Conservation (phyloP, 208 protist genomes). For the Herpetomonas samuelpessoai region DNA sequence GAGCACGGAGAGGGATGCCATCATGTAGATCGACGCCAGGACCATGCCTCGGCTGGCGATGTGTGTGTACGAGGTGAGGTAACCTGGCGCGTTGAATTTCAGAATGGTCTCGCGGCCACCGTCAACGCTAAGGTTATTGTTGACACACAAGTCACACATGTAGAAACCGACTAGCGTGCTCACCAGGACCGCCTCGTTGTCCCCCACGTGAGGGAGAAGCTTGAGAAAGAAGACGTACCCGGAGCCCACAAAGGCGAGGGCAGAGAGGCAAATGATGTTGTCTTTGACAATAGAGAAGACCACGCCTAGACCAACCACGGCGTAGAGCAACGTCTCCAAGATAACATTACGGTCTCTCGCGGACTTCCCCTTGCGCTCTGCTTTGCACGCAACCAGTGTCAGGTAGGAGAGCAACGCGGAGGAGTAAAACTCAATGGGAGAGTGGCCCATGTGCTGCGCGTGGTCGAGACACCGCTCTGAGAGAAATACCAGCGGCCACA, state of each 20-base stretch:
- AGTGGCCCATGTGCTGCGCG: slow-evolving; percentile 36
- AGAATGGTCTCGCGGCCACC: slow-evolving; percentile 30
- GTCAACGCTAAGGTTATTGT: slow-evolving; percentile 58
- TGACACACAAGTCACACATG: slow-evolving; percentile 66
- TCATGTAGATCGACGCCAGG: slow-evolving; percentile 55
- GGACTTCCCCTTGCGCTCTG: slow-evolving; percentile 29
- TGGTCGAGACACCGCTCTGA: slow-evolving; percentile 63
- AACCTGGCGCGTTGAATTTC: slow-evolving; percentile 35
- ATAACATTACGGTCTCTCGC: slow-evolving; percentile 37
- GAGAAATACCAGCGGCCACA: slow-evolving; percentile 81
- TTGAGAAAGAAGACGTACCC: slow-evolving; percentile 70
- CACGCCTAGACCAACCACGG: slow-evolving; percentile 37
- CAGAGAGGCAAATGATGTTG: slow-evolving; percentile 55
- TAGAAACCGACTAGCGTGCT: slow-evolving; percentile 75
- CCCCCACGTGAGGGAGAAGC: slow-evolving; percentile 44
- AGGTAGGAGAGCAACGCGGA: slow-evolving; percentile 78
- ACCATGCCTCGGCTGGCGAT: slow-evolving; percentile 66
- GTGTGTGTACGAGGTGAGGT: slow-evolving; percentile 69
- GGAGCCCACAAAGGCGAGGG: slow-evolving; percentile 51
- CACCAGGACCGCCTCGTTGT: slow-evolving; percentile 80
- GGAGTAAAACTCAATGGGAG: slow-evolving; percentile 75
- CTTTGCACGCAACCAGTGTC: slow-evolving; percentile 42
- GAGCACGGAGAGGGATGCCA: slow-evolving; percentile 27
- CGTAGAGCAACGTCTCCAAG: slow-evolving; percentile 30
- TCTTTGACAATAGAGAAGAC: slow-evolving; percentile 65